Base-by-base conservation (phyloP, 2,329 filamentous ascomycete genomes). In the Ophiostoma ips region DNA sequence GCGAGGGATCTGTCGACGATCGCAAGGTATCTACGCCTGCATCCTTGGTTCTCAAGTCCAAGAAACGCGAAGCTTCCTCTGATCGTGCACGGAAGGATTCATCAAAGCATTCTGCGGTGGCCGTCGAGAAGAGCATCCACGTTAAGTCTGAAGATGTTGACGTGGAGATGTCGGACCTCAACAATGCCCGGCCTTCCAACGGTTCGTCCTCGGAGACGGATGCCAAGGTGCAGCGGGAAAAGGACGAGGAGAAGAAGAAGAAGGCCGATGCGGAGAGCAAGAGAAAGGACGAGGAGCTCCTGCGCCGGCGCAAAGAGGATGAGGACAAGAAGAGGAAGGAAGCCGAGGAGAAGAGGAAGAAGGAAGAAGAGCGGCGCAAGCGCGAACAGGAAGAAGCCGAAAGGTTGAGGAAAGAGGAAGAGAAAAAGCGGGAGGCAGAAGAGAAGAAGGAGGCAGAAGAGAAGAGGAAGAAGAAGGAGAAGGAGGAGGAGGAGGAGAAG, bases 61-160 rank as follows among this genome's bases (percentile, higher is more conserved):
- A 62, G 50, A 69, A 68, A 58, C 51, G 58, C 2, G 63, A 66
- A 13, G 21, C 52, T 0, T 53, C 58, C 2, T 59, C 57, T 8
- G 68, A 61, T 40, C 64, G 65, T n/a, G 64, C 66, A 21, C 66
- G 68, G 2, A 66, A 66, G 45, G 69, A 73, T 28, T 63, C 62
- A 2, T 60, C 63, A 15, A 73, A 71, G 54, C 63, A 49, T 2
- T 30, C 46, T 5, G 19, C 63, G 2, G 60, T 57, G 10, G 59
- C 64, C 2, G 62, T 64, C 4, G 74, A 76, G 37, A 73, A 71
- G 57, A 71, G 66, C 50, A 74, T 77, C n/a, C 70, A 71, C 45
- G 73, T 79, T 37, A 77, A 77, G 56, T 72, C 72, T 0, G 75
- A 79, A 53, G 75, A 78, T 50, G 60, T 65, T 2, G 76, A 79